Conservation (phyloP, 371 early-diverging fungal species). For the Mortierella sp. region DNA sequence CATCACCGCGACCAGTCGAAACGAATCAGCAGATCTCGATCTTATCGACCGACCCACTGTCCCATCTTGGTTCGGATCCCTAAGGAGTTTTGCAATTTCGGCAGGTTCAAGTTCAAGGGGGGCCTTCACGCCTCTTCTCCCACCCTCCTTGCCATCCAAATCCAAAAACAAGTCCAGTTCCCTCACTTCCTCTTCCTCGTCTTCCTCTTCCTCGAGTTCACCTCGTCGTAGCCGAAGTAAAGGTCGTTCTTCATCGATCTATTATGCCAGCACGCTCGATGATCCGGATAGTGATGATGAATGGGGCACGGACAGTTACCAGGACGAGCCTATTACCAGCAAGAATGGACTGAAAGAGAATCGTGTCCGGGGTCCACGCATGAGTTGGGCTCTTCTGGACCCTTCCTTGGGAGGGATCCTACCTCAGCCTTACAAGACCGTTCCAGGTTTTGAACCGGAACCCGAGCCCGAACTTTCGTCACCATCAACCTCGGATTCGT, state of each 20-base stretch:
- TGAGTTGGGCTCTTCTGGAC: conserved; percentile 33
- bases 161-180: neutral
- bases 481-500: conserved; percentile 3
- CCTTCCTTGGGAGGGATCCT: conserved; percentile 32
- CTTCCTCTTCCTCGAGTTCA: neutral
- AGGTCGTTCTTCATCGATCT: conserved; percentile 41
- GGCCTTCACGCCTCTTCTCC: conserved; percentile 27
- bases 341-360: conserved; percentile 48
- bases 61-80: conserved; percentile 48
- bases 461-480: conserved; percentile 13
- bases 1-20: no score
- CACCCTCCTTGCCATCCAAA: conserved; percentile 1
- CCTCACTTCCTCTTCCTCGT: conserved; percentile 4
- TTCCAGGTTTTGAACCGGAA: conserved; percentile 27
- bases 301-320: conserved; percentile 1
- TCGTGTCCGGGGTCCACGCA: conserved; percentile 32
- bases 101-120: conserved; percentile 41
- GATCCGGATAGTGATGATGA: conserved; percentile 25
- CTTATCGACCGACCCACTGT: neutral
- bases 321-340: conserved; percentile 34
- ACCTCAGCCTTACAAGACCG: conserved; percentile 16
- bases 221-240: conserved; percentile 7
- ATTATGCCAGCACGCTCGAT: conserved; percentile 23
- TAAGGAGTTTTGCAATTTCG: conserved; percentile 39
- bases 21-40: no score